Base-by-base conservation (phyloP, 371 early-diverging fungal species). In the Chytridiales sp. region DNA sequence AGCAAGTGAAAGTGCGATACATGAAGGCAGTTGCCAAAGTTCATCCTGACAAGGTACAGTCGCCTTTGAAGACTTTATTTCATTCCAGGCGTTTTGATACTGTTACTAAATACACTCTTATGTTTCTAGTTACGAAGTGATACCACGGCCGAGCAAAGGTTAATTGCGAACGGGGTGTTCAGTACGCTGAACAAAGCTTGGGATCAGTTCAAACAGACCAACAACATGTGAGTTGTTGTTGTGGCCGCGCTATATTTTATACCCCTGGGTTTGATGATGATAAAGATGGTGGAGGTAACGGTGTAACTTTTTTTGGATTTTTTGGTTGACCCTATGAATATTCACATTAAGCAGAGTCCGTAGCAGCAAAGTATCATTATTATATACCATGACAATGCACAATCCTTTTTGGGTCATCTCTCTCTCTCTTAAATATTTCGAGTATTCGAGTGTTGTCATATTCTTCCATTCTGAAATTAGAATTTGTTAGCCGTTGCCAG, bases 1-100 rank as follows among this genome's bases (percentile, higher is more conserved):
- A 78, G 52, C 87, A 90, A 66, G 94, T 95, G 55, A 98, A 98
- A 76, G 74, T 91, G 19, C 78, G 76, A 44, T 98, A 98, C 70
- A 90, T 95, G 87, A 85, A 86, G 51, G 94, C 96, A 3, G 93
- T 98, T 62, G 85, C 86, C 17, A 90, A 89, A 61, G 82, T 97
- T 21, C 98, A 98, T 72, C 97, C 98, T 0, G 98, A 98, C 66
- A 98, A 95, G 85, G 89, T 90, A 77, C 65, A 40, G 1, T 24
- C 9, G 41, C 17, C 27, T 48, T 56, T 15, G 15, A 13, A 17
- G 24, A 8, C 4, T 4, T 15, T 24, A 19, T 42, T 27, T 21
- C 9, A 9, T 30, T 30, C 38, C 19, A 19, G 5, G 29, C 35
- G 52, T 32, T 26, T 46, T 55, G 35, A 19, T 43, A n/a, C 34